Evolutionary conservation across 345 rosid genomes (phyloP).

Genomic region (Arabidopsis arenosa): DNA sequence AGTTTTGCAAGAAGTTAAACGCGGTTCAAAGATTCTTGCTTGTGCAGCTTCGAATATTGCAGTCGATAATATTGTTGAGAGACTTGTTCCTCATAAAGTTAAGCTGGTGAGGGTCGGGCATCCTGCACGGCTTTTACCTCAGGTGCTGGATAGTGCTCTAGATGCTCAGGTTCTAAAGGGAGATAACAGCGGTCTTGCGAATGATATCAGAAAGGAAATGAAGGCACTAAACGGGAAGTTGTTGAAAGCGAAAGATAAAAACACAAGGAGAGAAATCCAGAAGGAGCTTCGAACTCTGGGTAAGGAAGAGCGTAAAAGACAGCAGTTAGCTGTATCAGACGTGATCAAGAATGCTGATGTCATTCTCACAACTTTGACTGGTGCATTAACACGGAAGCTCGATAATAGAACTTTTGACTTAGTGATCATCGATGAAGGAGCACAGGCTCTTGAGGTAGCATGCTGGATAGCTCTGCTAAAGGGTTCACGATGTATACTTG

Average conservation of each 20-base stretch:
- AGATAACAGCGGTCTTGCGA: constrained; percentile 88
- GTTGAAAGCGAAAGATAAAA: constrained; percentile 79
- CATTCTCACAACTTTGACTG: constrained; percentile 85
- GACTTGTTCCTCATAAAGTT: constrained; percentile 86
- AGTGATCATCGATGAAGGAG: constrained; percentile 98
- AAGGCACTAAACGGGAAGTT: constrained; percentile 88
- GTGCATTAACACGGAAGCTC: constrained; percentile 78
- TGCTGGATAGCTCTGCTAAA: constrained; percentile 93
- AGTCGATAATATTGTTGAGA: constrained; percentile 96
- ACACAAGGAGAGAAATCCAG: constrained; percentile 81
- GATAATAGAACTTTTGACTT: constrained; percentile 77
- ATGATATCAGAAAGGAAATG: constrained; percentile 95
- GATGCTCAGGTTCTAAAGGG: constrained; percentile 93
- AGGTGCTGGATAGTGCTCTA: constrained; percentile 88
- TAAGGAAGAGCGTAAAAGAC: constrained; percentile 94
- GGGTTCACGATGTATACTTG: constrained; percentile 92
- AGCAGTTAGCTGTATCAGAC: constrained; percentile 91
- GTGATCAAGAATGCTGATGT: constrained; percentile 88
- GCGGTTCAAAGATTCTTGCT: constrained; percentile 94
- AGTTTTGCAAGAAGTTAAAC: constrained; percentile 89
- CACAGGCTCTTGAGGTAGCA: constrained; percentile 97
- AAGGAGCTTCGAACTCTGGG: constrained; percentile 84
- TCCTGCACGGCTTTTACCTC: constrained; percentile 95
- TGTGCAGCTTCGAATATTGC: constrained; percentile 99
- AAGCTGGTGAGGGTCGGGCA: constrained; percentile 96